phyloP scores from a whole-genome alignment of 202 grass and related monocot genomes.

The Schoenoplectus tabernaemontani region DNA sequence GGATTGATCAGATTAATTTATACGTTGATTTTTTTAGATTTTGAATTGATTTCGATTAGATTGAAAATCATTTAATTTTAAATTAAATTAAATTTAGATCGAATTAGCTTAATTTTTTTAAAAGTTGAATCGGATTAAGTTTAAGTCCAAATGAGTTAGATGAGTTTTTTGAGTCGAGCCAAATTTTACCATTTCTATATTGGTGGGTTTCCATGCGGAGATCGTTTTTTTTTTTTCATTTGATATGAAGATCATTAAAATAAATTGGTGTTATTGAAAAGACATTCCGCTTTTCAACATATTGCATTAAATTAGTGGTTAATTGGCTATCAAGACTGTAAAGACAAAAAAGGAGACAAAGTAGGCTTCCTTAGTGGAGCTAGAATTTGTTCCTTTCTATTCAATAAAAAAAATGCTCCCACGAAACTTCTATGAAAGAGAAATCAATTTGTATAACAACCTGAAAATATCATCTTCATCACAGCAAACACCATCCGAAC shows the following conservation, averaged over 20 bases:
- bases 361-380: neutral
- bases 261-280: neutral
- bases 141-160: too few relatives aligned
- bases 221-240: neutral
- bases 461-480: neutral
- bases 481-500: neutral
- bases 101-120: too few relatives aligned
- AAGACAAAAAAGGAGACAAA: slow-evolving; percentile 3
- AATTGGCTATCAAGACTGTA: slow-evolving; percentile 8
- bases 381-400: slow-evolving; percentile 6
- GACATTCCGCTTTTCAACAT: neutral
- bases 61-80: too few relatives aligned
- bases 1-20: too few relatives aligned
- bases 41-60: too few relatives aligned
- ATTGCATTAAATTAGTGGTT: neutral
- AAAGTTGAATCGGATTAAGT: too few relatives aligned
- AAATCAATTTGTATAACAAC: neutral
- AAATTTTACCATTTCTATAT: too few relatives aligned
- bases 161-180: too few relatives aligned
- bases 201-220: too few relatives aligned
- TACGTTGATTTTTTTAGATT: too few relatives aligned
- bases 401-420: slow-evolving; percentile 2
- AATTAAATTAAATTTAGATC: too few relatives aligned
- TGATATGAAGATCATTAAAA: neutral
- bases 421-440: slow-evolving; percentile 4